Percentiles rank a stretch among this genome's conserved stretches.
These are phyloP conservation scores for Cystobasidium pallidum DNA, from an alignment of 1,284 basidiomycete genomes.

Conservation along the genomic window DNA sequence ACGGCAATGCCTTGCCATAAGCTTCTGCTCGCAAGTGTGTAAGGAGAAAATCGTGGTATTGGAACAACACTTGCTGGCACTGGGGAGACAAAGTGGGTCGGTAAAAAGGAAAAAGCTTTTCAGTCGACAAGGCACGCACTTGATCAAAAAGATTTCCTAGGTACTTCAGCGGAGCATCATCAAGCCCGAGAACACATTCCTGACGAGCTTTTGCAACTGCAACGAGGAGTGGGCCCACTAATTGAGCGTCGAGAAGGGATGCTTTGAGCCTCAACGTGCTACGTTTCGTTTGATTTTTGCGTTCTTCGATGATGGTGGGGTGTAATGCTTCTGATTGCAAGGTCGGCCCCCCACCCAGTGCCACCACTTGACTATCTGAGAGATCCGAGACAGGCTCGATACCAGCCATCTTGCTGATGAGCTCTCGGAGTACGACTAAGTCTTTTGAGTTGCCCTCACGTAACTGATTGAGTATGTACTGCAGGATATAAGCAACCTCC, in stretches of 20 bases:
- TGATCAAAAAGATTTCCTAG: constrained; percentile 83
- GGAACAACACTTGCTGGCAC: constrained; percentile 61
- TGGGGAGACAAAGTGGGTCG: constrained; percentile 46
- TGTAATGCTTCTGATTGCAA: constrained; percentile 77
- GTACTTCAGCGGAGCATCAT: constrained; percentile 76
- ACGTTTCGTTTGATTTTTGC: constrained; percentile 56
- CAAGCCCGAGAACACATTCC: constrained; percentile 66
- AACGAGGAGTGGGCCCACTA: constrained; percentile 74
- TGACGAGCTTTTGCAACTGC: constrained; percentile 86
- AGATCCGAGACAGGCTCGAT: constrained; percentile 82
- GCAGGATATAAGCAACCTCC: constrained; percentile 80
- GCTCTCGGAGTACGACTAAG: constrained; percentile 84
- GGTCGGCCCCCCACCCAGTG: constrained; percentile 85
- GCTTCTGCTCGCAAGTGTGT: constrained; percentile 57
- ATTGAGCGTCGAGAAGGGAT: constrained; percentile 58
- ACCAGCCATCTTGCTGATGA: constrained; percentile 94
- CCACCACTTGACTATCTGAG: constrained; percentile 81
- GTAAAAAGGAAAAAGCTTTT: neutral
- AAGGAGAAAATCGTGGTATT: constrained; percentile 62
- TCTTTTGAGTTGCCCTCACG: constrained; percentile 82
- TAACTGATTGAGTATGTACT: constrained; percentile 89
- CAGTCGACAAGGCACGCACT: constrained; percentile 58
- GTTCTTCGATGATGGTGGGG: constrained; percentile 54
- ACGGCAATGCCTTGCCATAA: constrained; percentile 61
- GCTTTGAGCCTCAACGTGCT: constrained; percentile 64